phyloP scores from a whole-genome alignment of 2,329 filamentous ascomycete genomes.

The Trichophyton schoenleinii region DNA sequence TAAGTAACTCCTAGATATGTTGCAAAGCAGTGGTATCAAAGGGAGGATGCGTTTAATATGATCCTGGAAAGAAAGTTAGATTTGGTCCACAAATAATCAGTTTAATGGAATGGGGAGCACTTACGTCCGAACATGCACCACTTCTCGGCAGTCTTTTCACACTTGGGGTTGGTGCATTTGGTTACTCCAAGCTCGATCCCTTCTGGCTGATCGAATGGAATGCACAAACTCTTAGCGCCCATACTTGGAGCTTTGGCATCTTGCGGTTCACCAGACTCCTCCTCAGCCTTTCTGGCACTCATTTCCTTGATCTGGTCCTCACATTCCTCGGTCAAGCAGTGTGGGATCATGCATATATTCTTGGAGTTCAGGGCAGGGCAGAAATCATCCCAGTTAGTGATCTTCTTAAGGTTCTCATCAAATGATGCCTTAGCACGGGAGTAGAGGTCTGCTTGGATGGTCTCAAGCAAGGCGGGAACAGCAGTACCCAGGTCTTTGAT shows the following conservation, averaged over 20 bases:
- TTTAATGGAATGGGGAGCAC: not conserved
- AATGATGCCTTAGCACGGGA: constrained; percentile 65
- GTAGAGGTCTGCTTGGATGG: constrained; percentile 76
- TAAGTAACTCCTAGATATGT: constrained; percentile 2
- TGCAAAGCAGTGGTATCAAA: not conserved
- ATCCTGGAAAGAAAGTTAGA: constrained; percentile 12
- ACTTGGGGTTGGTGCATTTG: constrained; percentile 86
- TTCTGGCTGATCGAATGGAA: constrained; percentile 76
- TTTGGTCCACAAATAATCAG: not conserved
- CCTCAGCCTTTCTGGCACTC: constrained; percentile 58
- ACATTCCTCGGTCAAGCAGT: constrained; percentile 71
- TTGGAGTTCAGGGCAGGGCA: constrained; percentile 79
- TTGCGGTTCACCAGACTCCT: constrained; percentile 53
- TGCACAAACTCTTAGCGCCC: constrained; percentile 65
- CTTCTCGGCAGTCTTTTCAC: constrained; percentile 59
- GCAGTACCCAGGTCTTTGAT: constrained; percentile 60
- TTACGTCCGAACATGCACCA: constrained; percentile 77
- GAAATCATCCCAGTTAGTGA: constrained; percentile 85
- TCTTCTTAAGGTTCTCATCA: constrained; percentile 63
- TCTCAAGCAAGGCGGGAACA: constrained; percentile 71
- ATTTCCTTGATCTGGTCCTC: constrained; percentile 93
- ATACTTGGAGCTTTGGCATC: constrained; percentile 62
- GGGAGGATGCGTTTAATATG: constrained; percentile 12
- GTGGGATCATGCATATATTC: constrained; percentile 85
- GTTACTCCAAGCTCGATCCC: constrained; percentile 68